phyloP scores from a whole-genome alignment of 2,329 filamentous ascomycete genomes.

The Simplicillium aogashimaense region DNA sequence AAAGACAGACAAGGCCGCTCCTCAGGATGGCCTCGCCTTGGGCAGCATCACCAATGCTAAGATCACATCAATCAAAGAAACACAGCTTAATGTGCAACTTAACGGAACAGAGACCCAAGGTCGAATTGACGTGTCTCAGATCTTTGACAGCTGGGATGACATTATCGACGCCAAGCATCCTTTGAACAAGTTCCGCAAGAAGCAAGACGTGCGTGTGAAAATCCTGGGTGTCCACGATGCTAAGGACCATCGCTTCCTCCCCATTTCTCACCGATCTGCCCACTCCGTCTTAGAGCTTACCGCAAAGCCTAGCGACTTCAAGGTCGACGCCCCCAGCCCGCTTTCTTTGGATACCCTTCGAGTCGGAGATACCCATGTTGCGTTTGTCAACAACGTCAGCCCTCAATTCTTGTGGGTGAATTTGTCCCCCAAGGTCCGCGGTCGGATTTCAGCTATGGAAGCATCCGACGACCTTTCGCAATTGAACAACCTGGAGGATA shows the following conservation, averaged over 20 bases:
- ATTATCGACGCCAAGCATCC: conserved; percentile 77
- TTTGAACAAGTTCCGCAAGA: conserved; percentile 59
- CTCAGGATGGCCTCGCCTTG: conserved; percentile 62
- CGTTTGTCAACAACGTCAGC: conserved; percentile 83
- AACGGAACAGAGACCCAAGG: conserved; percentile 67
- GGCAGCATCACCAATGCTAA: conserved; percentile 68
- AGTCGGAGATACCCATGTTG: conserved; percentile 61
- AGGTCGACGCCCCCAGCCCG: conserved; percentile 31
- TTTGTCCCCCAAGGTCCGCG: conserved; percentile 77
- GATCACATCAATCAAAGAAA: conserved; percentile 77
- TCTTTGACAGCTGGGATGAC: conserved; percentile 81
- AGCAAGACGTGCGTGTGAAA: conserved; percentile 63
- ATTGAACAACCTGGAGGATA: conserved; percentile 62
- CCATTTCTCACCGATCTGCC: conserved; percentile 74
- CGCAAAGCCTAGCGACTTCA: conserved; percentile 59
- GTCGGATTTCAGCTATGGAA: conserved; percentile 73
- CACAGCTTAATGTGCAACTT: conserved; percentile 84
- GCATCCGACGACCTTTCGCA: conserved; percentile 78
- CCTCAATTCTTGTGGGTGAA: conserved; percentile 83
- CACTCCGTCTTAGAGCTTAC: conserved; percentile 85
- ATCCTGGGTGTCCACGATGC: conserved; percentile 85
- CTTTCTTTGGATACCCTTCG: conserved; percentile 65
- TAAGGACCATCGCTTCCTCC: conserved; percentile 81
- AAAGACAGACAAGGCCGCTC: conserved; percentile 20
- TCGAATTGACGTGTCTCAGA: conserved; percentile 84